Percentiles rank a stretch among this genome's conserved stretches.
Conservation (phyloP, 768 basidiomycete species). For the Podaxis sp. region DNA sequence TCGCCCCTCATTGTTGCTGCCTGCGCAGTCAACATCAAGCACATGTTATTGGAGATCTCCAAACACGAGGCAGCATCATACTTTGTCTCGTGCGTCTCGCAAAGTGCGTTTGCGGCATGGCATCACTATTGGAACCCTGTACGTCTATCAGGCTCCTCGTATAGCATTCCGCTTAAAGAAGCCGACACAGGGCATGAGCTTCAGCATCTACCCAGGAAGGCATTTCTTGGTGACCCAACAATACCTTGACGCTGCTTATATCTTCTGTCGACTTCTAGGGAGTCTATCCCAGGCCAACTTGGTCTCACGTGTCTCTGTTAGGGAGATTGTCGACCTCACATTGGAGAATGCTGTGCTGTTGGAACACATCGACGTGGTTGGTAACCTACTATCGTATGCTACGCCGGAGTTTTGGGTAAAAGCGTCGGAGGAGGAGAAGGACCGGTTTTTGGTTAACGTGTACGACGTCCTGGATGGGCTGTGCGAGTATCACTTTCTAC, state of each 20-base stretch:
- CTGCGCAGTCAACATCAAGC: conserved; percentile 2
- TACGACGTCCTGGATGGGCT: conserved; percentile 4
- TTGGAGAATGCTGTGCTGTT: conserved; percentile 5
- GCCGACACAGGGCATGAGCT: not conserved
- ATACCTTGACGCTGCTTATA: conserved; percentile 9
- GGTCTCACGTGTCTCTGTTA: not conserved
- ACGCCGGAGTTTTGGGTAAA: conserved; percentile 1
- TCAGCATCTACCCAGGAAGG: conserved; percentile 10
- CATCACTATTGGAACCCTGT: conserved; percentile 16
- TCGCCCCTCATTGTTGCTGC: not conserved
- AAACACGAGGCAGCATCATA: conserved; percentile 6
- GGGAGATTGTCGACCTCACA: conserved; percentile 11
- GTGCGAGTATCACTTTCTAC: conserved; percentile 10
- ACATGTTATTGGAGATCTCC: conserved; percentile 5
- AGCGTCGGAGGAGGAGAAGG: not conserved
- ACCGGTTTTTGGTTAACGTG: not conserved
- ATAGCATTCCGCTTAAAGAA: not conserved
- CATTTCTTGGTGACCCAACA: conserved; percentile 6
- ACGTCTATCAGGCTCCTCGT: not conserved
- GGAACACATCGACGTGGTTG: conserved; percentile 10
- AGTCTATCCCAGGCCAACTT: conserved; percentile 1
- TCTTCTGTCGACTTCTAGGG: conserved; percentile 6
- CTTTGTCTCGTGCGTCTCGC: conserved; percentile 11
- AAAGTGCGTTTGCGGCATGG: conserved; percentile 12
- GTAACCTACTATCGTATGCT: conserved; percentile 6